Base-by-base conservation (phyloP, 2,329 filamentous ascomycete species). In the Cyphellophora europaea region DNA sequence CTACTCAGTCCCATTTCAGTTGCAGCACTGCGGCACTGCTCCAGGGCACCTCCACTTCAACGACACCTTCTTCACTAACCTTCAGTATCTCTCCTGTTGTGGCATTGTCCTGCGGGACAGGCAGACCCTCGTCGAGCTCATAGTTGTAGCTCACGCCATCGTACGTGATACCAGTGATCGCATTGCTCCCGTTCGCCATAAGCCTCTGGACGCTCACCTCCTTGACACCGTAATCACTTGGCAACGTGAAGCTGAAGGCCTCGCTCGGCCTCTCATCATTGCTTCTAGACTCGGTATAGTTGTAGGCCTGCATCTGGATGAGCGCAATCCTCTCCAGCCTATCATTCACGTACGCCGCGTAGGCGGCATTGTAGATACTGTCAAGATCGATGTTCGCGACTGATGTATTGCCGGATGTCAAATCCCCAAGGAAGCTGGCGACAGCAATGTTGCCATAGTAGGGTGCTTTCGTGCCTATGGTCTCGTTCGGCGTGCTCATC, bases 361-460 rank as follows among this genome's bases (percentile, higher is more conserved):
- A 79, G 5, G 71, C 72, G 4, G 69, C 60, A 33, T 74, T 63
- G 21, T 42, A 37, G 15, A 32, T 40, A 18, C 25, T 45, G 3
- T 49, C 50, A 6, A 71, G 53, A 0, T 62, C 59, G 5, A 77
- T 48, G 33, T 70, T 61, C n/a, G 62, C 57, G 15, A 79, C 59
- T 10, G 61, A 59, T 3, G 69, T 59, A 11, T 55, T 47, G 6
- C 33, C 36, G 11, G 38, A 28, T 3, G 30, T 44, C 15, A 43
- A 14, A 37, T 68, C 53, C 2, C 69, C 66, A 2, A 80, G 52
- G 46, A 75, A 70, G 2, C 67, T 65, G 0, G 76, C 73, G 2
- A 73, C 71, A 19, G 68, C 69, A 11, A 78, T 57, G 51, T 72
- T 74, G 11, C 72, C 75, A 46, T 81, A 80, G 52, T 78, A 82